Evolutionary conservation across 2,329 filamentous ascomycete species (phyloP), one percentile per base, ranked within the genome.

Genomic region (Lasiodiplodia gonubiensis): DNA sequence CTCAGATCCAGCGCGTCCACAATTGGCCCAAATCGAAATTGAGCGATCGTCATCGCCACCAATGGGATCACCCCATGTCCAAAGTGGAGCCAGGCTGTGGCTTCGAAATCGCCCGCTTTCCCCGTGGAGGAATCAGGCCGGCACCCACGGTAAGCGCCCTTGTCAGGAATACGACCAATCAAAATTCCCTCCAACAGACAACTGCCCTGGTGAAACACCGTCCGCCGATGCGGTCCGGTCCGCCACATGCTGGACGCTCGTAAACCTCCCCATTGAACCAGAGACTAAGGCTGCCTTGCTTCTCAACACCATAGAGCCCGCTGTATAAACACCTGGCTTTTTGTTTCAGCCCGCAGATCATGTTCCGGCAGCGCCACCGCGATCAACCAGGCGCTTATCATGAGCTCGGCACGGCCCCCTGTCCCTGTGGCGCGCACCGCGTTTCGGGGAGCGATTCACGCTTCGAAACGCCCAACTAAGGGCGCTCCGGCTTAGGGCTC

Each of bases 211-310:
- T 63, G 59, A 63, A 63, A 63, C 59, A n/a, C 14, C 18, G 59
- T 51, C 55, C 42, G 18, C 57, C 59, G 57, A 63, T 25, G 42
- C 59, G 59, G 59, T 63, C 59, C 59, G 59, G 59, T 63, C 59
- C 59, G 59, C 59, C 27, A 51, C 16, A 23, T 23, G 59, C 42
- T 33, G 59, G 10, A 42, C 5, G 16, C 59, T 63, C 59, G 59
- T 60, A n/a, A 37, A 51, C 4, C 10, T 16, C 55, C 21, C 37
- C 25, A 16, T 14, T 3, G 37, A 21, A 2, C 55, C 35, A 46
- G 33, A 46, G n/a, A 11, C 39, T 60, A 30, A n/a, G 30, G 42
- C n/a, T 37, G 59, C 16, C 42, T 30, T 14, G 11, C 46, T 3
- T n/a, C 39, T 61, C 59, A 63, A 63, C 59, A 63, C 59, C 59